A percentile compares a stretch with the other conserved stretches of the same genome.
Evolutionary conservation across 1,284 basidiomycete species (phyloP).

Genomic region (Ceratobasidium sp.): DNA sequence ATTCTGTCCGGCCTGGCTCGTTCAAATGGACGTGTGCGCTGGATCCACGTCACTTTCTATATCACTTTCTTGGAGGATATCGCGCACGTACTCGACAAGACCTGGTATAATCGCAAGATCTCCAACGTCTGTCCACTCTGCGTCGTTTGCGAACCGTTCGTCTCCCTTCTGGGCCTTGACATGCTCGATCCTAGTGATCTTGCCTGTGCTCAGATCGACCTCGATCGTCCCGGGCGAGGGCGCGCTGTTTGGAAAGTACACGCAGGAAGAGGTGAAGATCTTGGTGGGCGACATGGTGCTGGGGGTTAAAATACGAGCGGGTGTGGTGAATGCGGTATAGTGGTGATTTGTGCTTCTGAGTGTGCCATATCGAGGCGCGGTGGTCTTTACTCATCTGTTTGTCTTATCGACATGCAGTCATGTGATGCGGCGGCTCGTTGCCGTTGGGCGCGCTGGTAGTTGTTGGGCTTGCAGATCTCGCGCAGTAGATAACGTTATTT

Average conservation of each 20-base stretch:
- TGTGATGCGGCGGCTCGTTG: neutral
- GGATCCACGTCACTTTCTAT: neutral
- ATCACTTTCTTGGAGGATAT: neutral
- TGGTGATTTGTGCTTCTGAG: constrained; percentile 36
- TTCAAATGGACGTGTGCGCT: constrained; percentile 87
- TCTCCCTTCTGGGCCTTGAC: constrained; percentile 45
- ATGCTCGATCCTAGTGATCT: constrained; percentile 68
- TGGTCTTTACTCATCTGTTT: neutral
- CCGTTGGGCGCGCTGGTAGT: neutral
- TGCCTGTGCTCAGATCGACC: constrained; percentile 70
- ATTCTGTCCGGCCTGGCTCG: constrained; percentile 89
- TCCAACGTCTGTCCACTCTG: constrained; percentile 70
- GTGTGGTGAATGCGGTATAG: constrained; percentile 1
- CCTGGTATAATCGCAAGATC: constrained; percentile 80
- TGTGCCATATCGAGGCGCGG: constrained; percentile 9
- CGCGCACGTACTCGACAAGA: constrained; percentile 79
- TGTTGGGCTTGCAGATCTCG: too few species aligned
- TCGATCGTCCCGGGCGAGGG: constrained; percentile 77
- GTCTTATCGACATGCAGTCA: constrained; percentile 20
- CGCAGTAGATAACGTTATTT: too few species aligned
- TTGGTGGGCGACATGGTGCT: constrained; percentile 32
- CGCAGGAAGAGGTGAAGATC: constrained; percentile 63
- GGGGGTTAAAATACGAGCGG: constrained; percentile 8
- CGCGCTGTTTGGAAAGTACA: constrained; percentile 67
- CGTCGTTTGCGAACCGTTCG: constrained; percentile 51